Base-by-base conservation (phyloP, 345 rosid species). In the Pistacia integerrima region DNA sequence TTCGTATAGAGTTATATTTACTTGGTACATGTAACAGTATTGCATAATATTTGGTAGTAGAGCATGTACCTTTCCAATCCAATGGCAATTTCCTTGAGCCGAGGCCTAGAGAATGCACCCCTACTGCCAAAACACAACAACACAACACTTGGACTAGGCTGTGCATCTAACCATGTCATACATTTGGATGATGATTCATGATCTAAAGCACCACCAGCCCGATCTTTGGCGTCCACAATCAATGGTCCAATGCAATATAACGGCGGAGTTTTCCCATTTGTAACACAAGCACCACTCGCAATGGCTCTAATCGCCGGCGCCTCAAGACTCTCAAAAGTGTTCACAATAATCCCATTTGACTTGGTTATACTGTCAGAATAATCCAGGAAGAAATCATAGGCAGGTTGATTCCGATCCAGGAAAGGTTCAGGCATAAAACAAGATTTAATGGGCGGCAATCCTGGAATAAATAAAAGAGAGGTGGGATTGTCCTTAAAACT, bases 181-280 rank as follows among this genome's bases (percentile, higher is more conserved):
- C 61, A 46, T 22, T 58, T 20, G 7, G 33, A 30, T 30, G 54
- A 71, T 18, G 64, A 57, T n/a, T 30, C 33, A 57, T 20, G 4
- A n/a, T 18, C 51, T 5, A 22, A 3, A 10, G 20, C 28, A 12
- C 62, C 59, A 13, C 11, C 79, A 17, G 62, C 73, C 5, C 61
- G 66, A 74, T 75, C 79, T 22, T 75, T 65, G 56, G 67, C 61
- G 2, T 75, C 71, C 11, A 78, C 76, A 35, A 69, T 58, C 70
- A 84, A 41, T 36, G 87, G 85, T 54, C 85, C 87, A 55, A 85
- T 57, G 76, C 57, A 75, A 65, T 79, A 82, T 30, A 72, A 14
- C 0, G 80, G 82, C 1, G 78, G 84, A 36, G 77, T 78, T 64
- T 6, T 8, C 18, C 63, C 67, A 35, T 57, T 35, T 2, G 72